Evolutionary conservation across 371 early-diverging fungal genomes (phyloP).

Genomic region (Rozella allomycis): DNA sequence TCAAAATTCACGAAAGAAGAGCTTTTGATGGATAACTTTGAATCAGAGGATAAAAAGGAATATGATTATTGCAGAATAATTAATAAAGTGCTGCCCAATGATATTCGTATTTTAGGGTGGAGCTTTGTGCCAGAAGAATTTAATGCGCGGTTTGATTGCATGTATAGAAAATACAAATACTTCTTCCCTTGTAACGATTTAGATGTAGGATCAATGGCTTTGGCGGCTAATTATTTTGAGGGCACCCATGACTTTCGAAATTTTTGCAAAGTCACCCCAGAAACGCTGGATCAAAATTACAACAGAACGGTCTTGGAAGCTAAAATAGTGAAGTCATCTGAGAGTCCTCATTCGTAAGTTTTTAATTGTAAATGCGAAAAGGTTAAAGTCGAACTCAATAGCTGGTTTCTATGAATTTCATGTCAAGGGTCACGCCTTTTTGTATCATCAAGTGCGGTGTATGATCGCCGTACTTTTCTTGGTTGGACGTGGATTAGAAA

Average conservation of each 20-base stretch:
- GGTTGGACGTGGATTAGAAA: conserved; percentile 49
- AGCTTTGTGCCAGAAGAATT: conserved; percentile 51
- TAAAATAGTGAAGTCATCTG: not conserved
- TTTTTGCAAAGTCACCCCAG: conserved; percentile 77
- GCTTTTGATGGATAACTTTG: too few species aligned
- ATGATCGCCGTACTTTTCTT: conserved; percentile 75
- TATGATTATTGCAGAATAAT: conserved; percentile 55
- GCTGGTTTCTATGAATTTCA: conserved; percentile 42
- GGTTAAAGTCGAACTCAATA: not conserved
- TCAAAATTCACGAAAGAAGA: too few species aligned
- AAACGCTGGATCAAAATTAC: conserved; percentile 4
- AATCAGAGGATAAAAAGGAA: conserved; percentile 6
- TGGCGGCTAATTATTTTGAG: conserved; percentile 39
- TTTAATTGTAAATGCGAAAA: not conserved
- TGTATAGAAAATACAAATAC: conserved; percentile 71
- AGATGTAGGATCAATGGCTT: conserved; percentile 47
- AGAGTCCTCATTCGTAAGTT: not conserved
- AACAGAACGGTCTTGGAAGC: not conserved
- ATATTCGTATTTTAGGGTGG: conserved; percentile 82
- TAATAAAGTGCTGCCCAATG: conserved; percentile 61
- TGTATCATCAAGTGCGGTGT: conserved; percentile 94
- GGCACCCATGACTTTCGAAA: conserved; percentile 82
- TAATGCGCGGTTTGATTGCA: conserved; percentile 72
- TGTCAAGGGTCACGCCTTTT: conserved; percentile 59
- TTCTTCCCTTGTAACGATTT: conserved; percentile 51